Evolutionary conservation across 164 flowering plant genomes (phyloP).

Genomic region (Piper betle): DNA sequence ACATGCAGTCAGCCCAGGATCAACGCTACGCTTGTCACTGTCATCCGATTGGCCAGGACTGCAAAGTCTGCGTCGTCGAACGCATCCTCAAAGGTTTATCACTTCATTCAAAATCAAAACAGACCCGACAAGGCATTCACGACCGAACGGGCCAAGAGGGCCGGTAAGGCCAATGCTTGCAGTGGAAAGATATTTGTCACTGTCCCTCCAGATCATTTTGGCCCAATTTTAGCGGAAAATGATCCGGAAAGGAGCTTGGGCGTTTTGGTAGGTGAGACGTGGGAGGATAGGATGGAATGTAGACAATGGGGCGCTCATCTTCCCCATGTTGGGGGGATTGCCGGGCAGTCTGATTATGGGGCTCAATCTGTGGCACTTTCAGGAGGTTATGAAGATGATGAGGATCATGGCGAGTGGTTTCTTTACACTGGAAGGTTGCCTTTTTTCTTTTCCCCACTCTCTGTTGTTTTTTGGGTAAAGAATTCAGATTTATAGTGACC

Average conservation of each 20-base stretch:
- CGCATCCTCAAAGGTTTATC: slow-evolving; percentile 23
- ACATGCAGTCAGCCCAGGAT: slow-evolving; percentile 68
- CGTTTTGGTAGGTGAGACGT: slow-evolving; percentile 66
- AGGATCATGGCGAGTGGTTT: slow-evolving; percentile 97
- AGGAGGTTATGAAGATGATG: slow-evolving; percentile 79
- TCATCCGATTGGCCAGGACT: slow-evolving; percentile 53
- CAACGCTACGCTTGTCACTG: slow-evolving; percentile 52
- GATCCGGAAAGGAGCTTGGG: slow-evolving; percentile 68
- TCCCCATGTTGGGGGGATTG: slow-evolving; percentile 75
- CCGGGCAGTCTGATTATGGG: slow-evolving; percentile 60
- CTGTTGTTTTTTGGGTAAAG: too few relatives aligned
- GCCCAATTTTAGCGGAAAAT: slow-evolving; percentile 69
- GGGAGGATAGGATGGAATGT: slow-evolving; percentile 67
- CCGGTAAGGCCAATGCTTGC: slow-evolving; percentile 71
- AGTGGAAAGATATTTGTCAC: slow-evolving; percentile 86
- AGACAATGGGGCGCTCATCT: slow-evolving; percentile 89
- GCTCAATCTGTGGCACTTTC: slow-evolving; percentile 87
- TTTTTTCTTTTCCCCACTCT: too few relatives aligned
- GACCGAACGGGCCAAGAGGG: slow-evolving; percentile 58
- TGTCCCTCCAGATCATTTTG: slow-evolving; percentile 59
- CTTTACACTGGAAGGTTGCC: slow-evolving; percentile 92
- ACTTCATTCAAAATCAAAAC: slow-evolving; percentile 37
- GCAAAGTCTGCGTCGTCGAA: slow-evolving; percentile 13
- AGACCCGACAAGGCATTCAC: slow-evolving; percentile 65
- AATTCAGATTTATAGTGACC: too few relatives aligned